Conservation (phyloP, 164 flowering plant genomes). For the Chloranthus sessilifolius region DNA sequence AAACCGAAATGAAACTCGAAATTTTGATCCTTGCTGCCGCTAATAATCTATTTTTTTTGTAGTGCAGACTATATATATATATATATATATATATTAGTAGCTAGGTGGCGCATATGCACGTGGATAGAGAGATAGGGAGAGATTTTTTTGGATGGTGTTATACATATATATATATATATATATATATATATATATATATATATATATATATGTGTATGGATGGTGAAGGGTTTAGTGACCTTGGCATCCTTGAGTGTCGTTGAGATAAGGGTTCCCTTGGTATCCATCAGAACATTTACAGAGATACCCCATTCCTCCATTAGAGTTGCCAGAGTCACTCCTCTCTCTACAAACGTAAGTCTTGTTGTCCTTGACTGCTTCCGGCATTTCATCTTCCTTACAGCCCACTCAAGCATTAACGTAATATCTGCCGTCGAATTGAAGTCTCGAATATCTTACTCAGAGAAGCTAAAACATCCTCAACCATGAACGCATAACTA, state of each 20-base stretch:
- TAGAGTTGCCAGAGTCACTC: conserved; percentile 18
- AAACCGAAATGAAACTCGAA: no score
- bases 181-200: no score
- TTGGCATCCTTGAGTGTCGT: conserved; percentile 27
- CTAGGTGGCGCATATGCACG: no score
- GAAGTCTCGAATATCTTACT: background rate
- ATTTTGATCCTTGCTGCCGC: no score
- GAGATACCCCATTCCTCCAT: conserved; percentile 29
- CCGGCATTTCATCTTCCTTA: conserved; percentile 25
- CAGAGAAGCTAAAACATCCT: conserved; percentile 3
- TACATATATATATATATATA: no score
- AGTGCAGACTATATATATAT: no score
- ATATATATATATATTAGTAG: no score
- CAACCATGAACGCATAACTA: conserved; percentile 9
- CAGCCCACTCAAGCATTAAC: conserved; percentile 39
- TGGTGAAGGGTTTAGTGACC: conserved; percentile 13
- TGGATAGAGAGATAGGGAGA: no score
- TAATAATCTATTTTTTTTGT: no score
- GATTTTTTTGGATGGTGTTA: no score
- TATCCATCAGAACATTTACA: conserved; percentile 44
- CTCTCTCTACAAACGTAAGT: conserved; percentile 19
- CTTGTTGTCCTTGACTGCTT: conserved; percentile 1
- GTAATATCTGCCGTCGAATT: background rate
- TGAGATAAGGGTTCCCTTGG: conserved; percentile 51
- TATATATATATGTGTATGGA: no score